Percentiles rank a stretch among this genome's conserved stretches.
These are phyloP conservation scores for Populus pruinosa DNA, from an alignment of 345 rosid genomes.

Conservation along the genomic window DNA sequence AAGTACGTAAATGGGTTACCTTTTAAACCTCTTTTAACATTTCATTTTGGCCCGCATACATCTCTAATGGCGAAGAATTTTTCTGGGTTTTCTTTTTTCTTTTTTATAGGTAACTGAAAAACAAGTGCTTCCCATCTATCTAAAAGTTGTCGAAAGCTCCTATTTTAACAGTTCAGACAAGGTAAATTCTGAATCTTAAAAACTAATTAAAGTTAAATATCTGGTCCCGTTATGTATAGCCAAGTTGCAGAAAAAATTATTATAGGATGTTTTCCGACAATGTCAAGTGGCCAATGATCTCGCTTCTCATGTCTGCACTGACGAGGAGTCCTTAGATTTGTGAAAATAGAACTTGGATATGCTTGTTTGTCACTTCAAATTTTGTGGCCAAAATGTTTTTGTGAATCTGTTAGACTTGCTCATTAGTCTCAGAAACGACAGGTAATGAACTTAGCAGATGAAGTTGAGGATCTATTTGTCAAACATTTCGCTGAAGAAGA, in stretches of 20 bases:
- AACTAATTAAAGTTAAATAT: conserved; percentile 1
- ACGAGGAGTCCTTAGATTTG: neutral
- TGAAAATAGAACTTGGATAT: conserved; percentile 24
- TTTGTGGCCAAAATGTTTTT: neutral
- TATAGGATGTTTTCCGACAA: conserved; percentile 32
- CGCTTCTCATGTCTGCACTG: conserved; percentile 14
- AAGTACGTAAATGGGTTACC: conserved; percentile 39
- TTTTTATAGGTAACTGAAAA: conserved; percentile 66
- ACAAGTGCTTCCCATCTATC: conserved; percentile 83
- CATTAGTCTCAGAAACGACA: conserved; percentile 47
- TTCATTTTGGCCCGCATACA: neutral
- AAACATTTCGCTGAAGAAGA: conserved; percentile 82
- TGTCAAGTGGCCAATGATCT: conserved; percentile 39
- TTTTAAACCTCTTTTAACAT: neutral
- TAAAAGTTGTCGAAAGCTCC: conserved; percentile 90
- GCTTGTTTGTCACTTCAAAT: conserved; percentile 25
- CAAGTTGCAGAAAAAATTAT: conserved; percentile 2
- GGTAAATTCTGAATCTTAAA: conserved; percentile 43
- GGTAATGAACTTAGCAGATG: conserved; percentile 78
- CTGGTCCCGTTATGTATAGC: neutral
- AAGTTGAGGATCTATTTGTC: conserved; percentile 81
- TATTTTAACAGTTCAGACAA: conserved; percentile 90
- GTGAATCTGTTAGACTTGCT: conserved; percentile 19
- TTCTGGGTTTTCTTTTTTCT: neutral
- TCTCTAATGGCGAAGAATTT: neutral